Percentiles rank a stretch among this genome's conserved stretches.
phyloP scores from a whole-genome alignment of 1,284 basidiomycete genomes.

The Ganoderma resinaceum region DNA sequence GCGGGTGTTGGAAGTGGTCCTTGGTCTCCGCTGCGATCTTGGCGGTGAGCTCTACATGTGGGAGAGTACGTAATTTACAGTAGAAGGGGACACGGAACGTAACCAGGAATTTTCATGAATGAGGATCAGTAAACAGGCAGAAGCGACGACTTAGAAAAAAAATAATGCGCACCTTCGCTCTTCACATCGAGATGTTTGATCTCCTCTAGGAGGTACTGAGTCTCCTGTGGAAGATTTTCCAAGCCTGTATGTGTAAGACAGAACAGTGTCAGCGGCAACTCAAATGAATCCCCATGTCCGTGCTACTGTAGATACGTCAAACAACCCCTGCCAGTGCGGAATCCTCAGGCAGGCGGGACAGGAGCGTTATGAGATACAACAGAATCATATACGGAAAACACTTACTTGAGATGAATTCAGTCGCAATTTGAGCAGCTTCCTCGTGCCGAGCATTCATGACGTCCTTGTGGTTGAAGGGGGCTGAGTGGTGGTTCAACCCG shows the following conservation, averaged over 20 bases:
- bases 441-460: slow-evolving; percentile 53
- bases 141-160: not conserved
- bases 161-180: slow-evolving; percentile 51
- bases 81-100: too few species aligned
- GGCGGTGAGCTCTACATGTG: slow-evolving; percentile 53
- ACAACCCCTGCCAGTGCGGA: too few species aligned
- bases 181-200: slow-evolving; percentile 66
- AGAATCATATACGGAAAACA: not conserved
- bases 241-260: slow-evolving; percentile 52
- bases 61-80: too few species aligned
- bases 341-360: not conserved
- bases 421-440: slow-evolving; percentile 72
- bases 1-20: slow-evolving; percentile 58
- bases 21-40: slow-evolving; percentile 60
- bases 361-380: not conserved
- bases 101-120: not conserved
- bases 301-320: too few species aligned
- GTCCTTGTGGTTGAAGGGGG: not conserved
- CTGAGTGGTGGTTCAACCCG: not conserved
- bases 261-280: not conserved
- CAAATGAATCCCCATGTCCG: not conserved
- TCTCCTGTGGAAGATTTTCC: slow-evolving; percentile 79
- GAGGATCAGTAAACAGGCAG: not conserved
- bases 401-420: slow-evolving; percentile 73
- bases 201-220: slow-evolving; percentile 74